A percentile compares a stretch with the other conserved stretches of the same genome.
Evolutionary conservation across 2,329 filamentous ascomycete genomes (phyloP).

Genomic region (Beauveria caledonica): DNA sequence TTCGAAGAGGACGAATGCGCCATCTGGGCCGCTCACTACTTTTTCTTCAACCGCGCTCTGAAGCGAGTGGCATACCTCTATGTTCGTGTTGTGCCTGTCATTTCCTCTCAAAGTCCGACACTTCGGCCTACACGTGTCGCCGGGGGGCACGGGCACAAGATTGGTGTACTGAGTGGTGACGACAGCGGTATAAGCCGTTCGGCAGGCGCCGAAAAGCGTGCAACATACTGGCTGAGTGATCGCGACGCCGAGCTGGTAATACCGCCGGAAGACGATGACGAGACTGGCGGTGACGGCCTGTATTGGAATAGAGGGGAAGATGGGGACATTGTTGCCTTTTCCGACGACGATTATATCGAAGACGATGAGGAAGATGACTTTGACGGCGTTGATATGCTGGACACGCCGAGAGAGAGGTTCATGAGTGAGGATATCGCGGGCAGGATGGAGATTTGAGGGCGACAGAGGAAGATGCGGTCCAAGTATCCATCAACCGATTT

Average conservation of each 20-base stretch:
- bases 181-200: slow-evolving; percentile 6
- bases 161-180: slow-evolving; percentile 9
- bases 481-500: not conserved
- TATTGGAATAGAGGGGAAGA: slow-evolving; percentile 52
- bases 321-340: slow-evolving; percentile 46
- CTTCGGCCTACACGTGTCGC: slow-evolving; percentile 27
- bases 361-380: slow-evolving; percentile 39
- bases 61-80: slow-evolving; percentile 95
- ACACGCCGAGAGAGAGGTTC: slow-evolving; percentile 40
- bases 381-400: slow-evolving; percentile 31
- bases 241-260: slow-evolving; percentile 41
- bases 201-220: slow-evolving; percentile 54
- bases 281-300: slow-evolving; percentile 40
- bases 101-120: slow-evolving; percentile 53
- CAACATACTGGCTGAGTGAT: slow-evolving; percentile 81
- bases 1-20: slow-evolving; percentile 88
- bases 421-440: slow-evolving; percentile 57
- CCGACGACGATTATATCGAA: slow-evolving; percentile 42
- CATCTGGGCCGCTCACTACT: slow-evolving; percentile 93
- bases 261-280: slow-evolving; percentile 39
- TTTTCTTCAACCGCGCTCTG: slow-evolving; percentile 89
- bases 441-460: slow-evolving; percentile 52
- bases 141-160: slow-evolving; percentile 17
- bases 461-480: too few species aligned
- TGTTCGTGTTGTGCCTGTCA: slow-evolving; percentile 76